These are phyloP conservation scores for Helotiales sp. DNA, from an alignment of 2,329 filamentous ascomycete genomes.

Conservation along the genomic window DNA sequence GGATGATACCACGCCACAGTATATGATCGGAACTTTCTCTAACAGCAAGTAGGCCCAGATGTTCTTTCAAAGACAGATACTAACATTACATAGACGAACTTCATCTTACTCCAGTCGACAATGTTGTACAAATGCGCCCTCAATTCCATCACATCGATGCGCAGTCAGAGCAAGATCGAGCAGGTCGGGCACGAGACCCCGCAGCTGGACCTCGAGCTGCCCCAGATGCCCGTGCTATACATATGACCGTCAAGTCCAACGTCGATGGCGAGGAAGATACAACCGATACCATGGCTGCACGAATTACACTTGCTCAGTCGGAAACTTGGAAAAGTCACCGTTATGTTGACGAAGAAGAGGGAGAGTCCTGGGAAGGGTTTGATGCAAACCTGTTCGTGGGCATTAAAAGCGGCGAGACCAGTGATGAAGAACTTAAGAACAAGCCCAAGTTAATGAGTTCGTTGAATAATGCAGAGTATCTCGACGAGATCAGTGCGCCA, in stretches of 20 bases:
- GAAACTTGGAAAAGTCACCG: slow-evolving; percentile 81
- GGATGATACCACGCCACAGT: slow-evolving; percentile 64
- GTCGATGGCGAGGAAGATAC: slow-evolving; percentile 68
- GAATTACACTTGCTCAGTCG: slow-evolving; percentile 77
- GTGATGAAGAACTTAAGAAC: slow-evolving; percentile 29
- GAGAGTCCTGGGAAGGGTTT: slow-evolving; percentile 77
- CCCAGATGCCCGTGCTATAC: slow-evolving; percentile 73
- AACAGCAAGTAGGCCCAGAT: slow-evolving; percentile 62
- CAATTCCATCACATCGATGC: slow-evolving; percentile 95
- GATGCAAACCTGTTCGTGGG: slow-evolving; percentile 68
- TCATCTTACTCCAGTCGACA: slow-evolving; percentile 82
- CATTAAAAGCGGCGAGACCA: slow-evolving; percentile 19
- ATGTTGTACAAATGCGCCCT: slow-evolving; percentile 86
- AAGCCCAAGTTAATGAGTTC: slow-evolving; percentile 52
- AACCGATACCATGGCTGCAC: slow-evolving; percentile 74
- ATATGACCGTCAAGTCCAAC: slow-evolving; percentile 83
- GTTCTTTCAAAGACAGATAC: not conserved
- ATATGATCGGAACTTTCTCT: slow-evolving; percentile 92
- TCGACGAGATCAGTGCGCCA: slow-evolving; percentile 66
- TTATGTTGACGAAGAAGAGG: slow-evolving; percentile 82
- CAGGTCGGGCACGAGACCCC: slow-evolving; percentile 49
- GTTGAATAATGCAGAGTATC: slow-evolving; percentile 62
- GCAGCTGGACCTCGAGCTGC: slow-evolving; percentile 28
- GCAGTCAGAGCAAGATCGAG: slow-evolving; percentile 64
- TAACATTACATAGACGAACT: slow-evolving; percentile 67